Evolutionary conservation across 352 stramenopile species (phyloP), one percentile per base, ranked within the genome.

Genomic region (Phytophthora macrochlamydospora): DNA sequence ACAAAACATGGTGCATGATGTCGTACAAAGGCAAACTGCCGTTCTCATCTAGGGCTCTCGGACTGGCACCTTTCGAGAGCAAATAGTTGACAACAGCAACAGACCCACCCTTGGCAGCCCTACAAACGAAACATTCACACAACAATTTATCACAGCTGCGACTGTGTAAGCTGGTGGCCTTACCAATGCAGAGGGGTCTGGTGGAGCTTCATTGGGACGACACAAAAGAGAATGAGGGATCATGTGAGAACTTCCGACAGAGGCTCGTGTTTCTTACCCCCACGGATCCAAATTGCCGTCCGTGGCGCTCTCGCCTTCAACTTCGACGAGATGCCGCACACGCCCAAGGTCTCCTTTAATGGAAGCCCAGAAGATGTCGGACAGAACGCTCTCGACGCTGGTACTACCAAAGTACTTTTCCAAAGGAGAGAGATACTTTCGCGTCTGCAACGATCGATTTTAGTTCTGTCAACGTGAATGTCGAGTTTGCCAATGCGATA

Each of bases 111-210:
- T 93, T 93, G 1, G 85, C 83, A 49, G 83, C 85, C 85, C 85
- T 93, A 43, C 1, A 49, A 30, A 57, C 29, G 6, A 24, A 24
- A 24, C 18, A 24, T 24, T 24, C 18, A 24, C 18, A 18, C 11
- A 14, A 35, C 14, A 58, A 52, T 37, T 37, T n/a, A 30, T n/a
- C 37, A 35, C 30, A n/a, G 14, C 14, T 30, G 18, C 38, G 33
- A 12, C 43, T 49, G 29, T 29, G 2, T 49, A 2, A 24, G 18
- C 14, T 5, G n/a, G 4, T 13, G 11, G 24, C 1, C 35, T 54
- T 60, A 91, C 82, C 85, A 93, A 46, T 92, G 85, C 18, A 93
- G 57, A 38, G 83, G 85, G 0, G 81, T 87, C 57, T 92, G 85
- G 40, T 90, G 78, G 32, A 93, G 81, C 67, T 86, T 43, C 7